Conservation (phyloP, 2,329 filamentous ascomycete genomes). For the Trichoderma citrinoviride region DNA sequence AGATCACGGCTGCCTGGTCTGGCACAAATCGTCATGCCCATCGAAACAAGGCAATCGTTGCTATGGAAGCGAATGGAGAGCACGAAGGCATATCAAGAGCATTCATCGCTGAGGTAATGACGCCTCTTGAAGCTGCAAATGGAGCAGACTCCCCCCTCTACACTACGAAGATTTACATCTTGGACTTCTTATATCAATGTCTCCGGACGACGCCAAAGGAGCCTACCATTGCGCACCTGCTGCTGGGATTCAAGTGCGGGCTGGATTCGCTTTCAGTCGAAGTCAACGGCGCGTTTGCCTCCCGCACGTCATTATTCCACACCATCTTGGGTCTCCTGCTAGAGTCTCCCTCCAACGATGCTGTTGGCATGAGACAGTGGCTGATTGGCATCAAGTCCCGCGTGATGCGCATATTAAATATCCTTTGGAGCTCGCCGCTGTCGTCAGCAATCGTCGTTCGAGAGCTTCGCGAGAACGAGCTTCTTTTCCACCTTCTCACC, state of each 20-base stretch:
- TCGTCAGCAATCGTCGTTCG: conserved; percentile 72
- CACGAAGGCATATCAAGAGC: conserved; percentile 75
- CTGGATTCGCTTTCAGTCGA: conserved; percentile 67
- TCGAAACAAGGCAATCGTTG: conserved; percentile 81
- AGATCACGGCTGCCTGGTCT: conserved; percentile 68
- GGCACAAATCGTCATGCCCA: conserved; percentile 61
- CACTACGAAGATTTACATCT: conserved; percentile 75
- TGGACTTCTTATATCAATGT: conserved; percentile 82
- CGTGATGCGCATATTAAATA: conserved; percentile 69
- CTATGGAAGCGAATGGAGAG: conserved; percentile 79
- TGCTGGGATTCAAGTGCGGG: conserved; percentile 82
- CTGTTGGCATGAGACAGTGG: conserved; percentile 63
- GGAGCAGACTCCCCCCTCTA: conserved; percentile 70
- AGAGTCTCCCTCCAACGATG: conserved; percentile 63
- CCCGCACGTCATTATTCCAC: conserved; percentile 78
- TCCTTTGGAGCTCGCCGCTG: conserved; percentile 79
- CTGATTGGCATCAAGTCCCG: conserved; percentile 66
- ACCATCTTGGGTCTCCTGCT: conserved; percentile 70
- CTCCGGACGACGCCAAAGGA: conserved; percentile 70
- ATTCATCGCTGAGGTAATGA: conserved; percentile 66
- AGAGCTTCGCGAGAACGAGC: conserved; percentile 75
- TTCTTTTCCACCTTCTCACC: conserved; percentile 74
- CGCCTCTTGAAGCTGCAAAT: conserved; percentile 68
- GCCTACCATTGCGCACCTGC: conserved; percentile 84
- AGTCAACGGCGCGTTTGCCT: conserved; percentile 66